Conservation (phyloP, 768 basidiomycete species). For the Kwoniella dendrophila region DNA sequence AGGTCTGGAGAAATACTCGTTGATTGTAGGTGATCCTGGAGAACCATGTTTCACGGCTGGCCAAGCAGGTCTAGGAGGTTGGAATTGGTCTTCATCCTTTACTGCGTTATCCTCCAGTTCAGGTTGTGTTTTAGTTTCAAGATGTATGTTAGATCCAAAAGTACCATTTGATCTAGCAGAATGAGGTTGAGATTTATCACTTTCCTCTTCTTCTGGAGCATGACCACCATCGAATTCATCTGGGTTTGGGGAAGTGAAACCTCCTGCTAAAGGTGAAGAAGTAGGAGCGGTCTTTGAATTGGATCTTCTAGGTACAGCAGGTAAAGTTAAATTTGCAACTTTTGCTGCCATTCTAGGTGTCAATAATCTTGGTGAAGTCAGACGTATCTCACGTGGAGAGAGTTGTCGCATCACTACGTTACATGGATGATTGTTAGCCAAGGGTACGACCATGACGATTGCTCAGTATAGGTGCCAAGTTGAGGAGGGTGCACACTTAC, state of each 20-base stretch:
- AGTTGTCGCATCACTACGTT: slow-evolving; percentile 49
- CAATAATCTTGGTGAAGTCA: slow-evolving; percentile 44
- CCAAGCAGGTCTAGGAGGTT: slow-evolving; percentile 9
- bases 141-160: not conserved
- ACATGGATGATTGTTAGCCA: not conserved
- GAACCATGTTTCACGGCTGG: slow-evolving; percentile 20
- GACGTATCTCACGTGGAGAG: slow-evolving; percentile 51
- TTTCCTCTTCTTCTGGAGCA: not conserved
- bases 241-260: slow-evolving; percentile 13
- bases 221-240: too few species aligned
- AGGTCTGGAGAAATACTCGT: slow-evolving; percentile 20
- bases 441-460: not conserved
- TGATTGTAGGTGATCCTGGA: slow-evolving; percentile 17
- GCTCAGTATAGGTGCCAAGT: too few species aligned
- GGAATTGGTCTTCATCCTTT: not conserved
- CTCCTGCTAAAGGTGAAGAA: slow-evolving; percentile 22
- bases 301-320: slow-evolving; percentile 16
- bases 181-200: not conserved
- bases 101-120: not conserved
- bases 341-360: slow-evolving; percentile 48
- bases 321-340: slow-evolving; percentile 21
- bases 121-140: not conserved
- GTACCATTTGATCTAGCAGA: slow-evolving; percentile 9
- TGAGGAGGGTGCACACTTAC: too few species aligned
- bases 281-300: slow-evolving; percentile 9